Evolutionary conservation across 352 stramenopile species (phyloP), one percentile per base, ranked within the genome.

Genomic region (Phytophthora hibernalis): DNA sequence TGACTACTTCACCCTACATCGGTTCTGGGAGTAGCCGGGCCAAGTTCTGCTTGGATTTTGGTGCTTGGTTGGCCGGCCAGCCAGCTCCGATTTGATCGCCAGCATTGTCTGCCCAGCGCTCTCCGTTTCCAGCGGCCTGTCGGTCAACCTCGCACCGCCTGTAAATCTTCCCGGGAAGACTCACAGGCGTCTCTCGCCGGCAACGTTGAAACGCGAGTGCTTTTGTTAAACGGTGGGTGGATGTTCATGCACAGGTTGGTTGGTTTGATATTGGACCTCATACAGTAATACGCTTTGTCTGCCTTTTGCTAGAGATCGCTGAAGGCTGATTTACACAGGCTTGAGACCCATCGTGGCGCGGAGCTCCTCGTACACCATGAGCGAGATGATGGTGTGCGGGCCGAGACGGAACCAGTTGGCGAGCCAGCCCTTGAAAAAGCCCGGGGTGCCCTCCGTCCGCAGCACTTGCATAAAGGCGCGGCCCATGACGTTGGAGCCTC

Each of bases 391-490:
- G 26, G 83, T 92, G 64, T 92, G 83, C 42, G 83, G 83, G 0
- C 83, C 83, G 12, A 90, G 71, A 12, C 83, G 83, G 63, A 92
- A 76, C 81, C 83, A 92, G 58, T 92, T 90, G 44, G 83, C 82
- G 12, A 92, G 62, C 78, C 77, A 90, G n/a, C 82, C 83, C 50
- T 92, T 92, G 76, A 90, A 92, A 59, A 92, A 88, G 18, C 83
- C 83, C n/a, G 56, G 77, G 10, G 89, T 53, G 16, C 83, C 83
- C 54, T 92, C 83, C 9, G 74, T 84, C 16, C 71, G 70, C 18
- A 87, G 49, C 53, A 89, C 80, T 2, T 76, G 55, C 38, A 83
- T 71, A 56, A 89, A 90, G 33, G 76, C 78, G 45, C 76, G 72
- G n/a, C 81, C 74, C 62, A 90, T 63, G 45, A 87, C 59, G 48